Conservation (phyloP, 2,329 filamentous ascomycete species). For the Diplocarpon mali region DNA sequence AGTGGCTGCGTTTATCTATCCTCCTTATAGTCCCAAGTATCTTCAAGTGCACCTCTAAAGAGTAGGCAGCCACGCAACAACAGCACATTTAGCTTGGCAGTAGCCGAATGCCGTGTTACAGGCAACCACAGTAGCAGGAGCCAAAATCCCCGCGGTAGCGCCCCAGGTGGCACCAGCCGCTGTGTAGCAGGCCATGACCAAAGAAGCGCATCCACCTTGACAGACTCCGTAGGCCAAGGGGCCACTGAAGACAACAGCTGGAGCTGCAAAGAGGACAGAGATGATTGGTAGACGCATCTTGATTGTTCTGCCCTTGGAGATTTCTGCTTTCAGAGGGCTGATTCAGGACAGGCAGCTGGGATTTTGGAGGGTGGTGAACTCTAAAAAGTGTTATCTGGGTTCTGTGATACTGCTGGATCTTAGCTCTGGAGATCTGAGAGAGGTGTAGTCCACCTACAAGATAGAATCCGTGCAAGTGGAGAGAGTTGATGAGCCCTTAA, state of each 20-base stretch:
- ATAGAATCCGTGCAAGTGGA: too few species aligned
- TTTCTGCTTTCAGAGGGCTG: too few species aligned
- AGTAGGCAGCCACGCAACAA: neutral
- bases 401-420: too few species aligned
- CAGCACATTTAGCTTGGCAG: constrained; percentile 23
- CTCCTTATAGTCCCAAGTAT: too few species aligned
- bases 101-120: constrained; percentile 36
- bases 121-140: constrained; percentile 31
- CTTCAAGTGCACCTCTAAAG: neutral
- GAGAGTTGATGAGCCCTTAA: too few species aligned
- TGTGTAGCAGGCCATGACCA: constrained; percentile 36
- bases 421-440: too few species aligned
- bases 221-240: constrained; percentile 34
- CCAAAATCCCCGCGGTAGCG: constrained; percentile 27
- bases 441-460: too few species aligned
- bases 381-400: too few species aligned
- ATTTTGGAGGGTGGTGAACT: too few species aligned
- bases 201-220: constrained; percentile 34
- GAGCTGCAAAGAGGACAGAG: neutral
- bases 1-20: too few species aligned
- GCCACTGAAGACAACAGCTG: constrained; percentile 20
- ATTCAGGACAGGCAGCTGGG: too few species aligned
- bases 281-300: constrained; percentile 4
- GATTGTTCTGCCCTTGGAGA: neutral
- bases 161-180: constrained; percentile 37